Evolutionary conservation across 2,329 filamentous ascomycete species (phyloP), one percentile per base, ranked within the genome.

Genomic region (Fusarium aywerte): DNA sequence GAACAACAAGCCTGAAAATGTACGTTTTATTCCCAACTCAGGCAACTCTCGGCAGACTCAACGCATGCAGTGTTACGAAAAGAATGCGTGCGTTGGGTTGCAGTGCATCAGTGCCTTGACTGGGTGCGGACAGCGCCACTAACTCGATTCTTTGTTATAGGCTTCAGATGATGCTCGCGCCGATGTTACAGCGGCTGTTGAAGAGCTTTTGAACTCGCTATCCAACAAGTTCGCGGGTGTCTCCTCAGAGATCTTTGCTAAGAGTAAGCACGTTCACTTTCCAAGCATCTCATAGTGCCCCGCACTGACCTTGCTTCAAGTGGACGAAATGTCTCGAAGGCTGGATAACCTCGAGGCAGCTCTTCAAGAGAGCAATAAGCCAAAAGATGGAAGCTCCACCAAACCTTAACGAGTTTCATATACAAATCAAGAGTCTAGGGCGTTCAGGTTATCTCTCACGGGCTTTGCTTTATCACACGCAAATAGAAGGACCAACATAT

Each of bases 251-350:
- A 90, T 97, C 60, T 92, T 97, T 72, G 87, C 90, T 35, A 97
- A 97, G 80, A 92, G 93, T 97, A 79, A 76, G 89, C 81, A 9
- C 36, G 20, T 20, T 38, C n/a, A 20, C n/a, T n/a, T 27, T 18
- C 29, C 16, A 13, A 16, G 18, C 13, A 32, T 23, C 11, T 27
- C 11, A 8, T 23, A 15, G 9, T 48, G 42, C 39, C 49, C 40
- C 40, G 50, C 31, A 23, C 67, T 75, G 16, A 73, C 61, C 4
- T 9, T 18, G 29, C 27, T n/a, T 51, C 40, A 62, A 97, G 93
- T 97, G 91, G 94, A 97, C 75, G 93, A 97, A 67, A 97, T 97
- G 93, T 91, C 92, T 15, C 85, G 90, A 62, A 88, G 94, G 25
- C 81, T 97, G 21, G 94, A 97, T 76, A 92, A 89, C 58, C 84